phyloP scores from a whole-genome alignment of 805 yeast species.

The Kregervanrija delftensis region DNA sequence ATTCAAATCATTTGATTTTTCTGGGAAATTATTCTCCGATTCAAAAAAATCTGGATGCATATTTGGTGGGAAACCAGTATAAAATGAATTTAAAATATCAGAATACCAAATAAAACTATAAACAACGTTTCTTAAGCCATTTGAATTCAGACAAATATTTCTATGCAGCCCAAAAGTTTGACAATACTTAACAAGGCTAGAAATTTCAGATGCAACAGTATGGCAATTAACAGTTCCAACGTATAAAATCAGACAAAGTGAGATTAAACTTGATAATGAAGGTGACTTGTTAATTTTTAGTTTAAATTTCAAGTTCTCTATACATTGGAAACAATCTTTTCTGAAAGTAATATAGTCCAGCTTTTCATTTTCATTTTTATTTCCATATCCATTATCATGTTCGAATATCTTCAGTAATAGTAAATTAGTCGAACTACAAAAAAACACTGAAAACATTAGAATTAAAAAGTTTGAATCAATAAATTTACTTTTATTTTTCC shows the following conservation, averaged over 20 bases:
- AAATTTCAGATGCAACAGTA: slow-evolving; percentile 10
- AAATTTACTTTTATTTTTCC: slow-evolving; percentile 8
- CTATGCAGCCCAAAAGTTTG: slow-evolving; percentile 18
- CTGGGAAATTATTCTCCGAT: slow-evolving; percentile 10
- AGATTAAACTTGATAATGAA: slow-evolving; percentile 14
- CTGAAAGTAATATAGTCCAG: slow-evolving; percentile 9
- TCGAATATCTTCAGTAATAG: not conserved
- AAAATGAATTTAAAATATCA: slow-evolving; percentile 18
- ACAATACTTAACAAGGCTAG: slow-evolving; percentile 10
- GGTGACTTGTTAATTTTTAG: slow-evolving; percentile 14
- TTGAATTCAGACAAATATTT: slow-evolving; percentile 5
- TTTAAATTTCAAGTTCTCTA: slow-evolving; percentile 14
- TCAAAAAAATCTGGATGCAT: slow-evolving; percentile 13
- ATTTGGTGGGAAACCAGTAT: slow-evolving; percentile 17
- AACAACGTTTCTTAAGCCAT: slow-evolving; percentile 10
- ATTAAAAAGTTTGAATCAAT: slow-evolving; percentile 11
- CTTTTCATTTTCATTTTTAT: too few relatives aligned
- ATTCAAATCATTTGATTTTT: slow-evolving; percentile 7
- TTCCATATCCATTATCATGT: not conserved
- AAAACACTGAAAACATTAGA: slow-evolving; percentile 15
- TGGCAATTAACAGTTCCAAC: slow-evolving; percentile 18
- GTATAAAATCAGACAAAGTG: slow-evolving; percentile 14
- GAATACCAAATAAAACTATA: slow-evolving; percentile 17
- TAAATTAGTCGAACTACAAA: slow-evolving; percentile 15
- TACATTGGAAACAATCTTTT: slow-evolving; percentile 11